phyloP scores from a whole-genome alignment of 2,329 filamentous ascomycete genomes.

The Fusarium buharicum region DNA sequence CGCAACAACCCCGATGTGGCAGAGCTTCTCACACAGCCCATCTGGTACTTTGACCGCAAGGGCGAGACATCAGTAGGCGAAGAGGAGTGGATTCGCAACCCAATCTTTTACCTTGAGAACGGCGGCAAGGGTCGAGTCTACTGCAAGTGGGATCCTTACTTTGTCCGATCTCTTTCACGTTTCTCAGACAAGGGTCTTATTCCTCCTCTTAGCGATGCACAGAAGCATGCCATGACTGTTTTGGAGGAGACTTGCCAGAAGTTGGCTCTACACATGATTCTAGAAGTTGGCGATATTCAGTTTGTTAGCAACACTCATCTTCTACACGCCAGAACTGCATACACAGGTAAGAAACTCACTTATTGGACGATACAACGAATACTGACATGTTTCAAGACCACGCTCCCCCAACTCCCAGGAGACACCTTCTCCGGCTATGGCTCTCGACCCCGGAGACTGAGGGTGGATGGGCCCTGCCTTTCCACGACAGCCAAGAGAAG shows the following conservation, averaged over 20 bases:
- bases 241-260: slow-evolving; percentile 77
- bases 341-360: slow-evolving; percentile 58
- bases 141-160: slow-evolving; percentile 93
- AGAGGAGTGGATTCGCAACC: slow-evolving; percentile 76
- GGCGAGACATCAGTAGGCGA: slow-evolving; percentile 81
- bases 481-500: slow-evolving; percentile 82
- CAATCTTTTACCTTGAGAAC: slow-evolving; percentile 81
- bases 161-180: slow-evolving; percentile 77
- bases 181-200: slow-evolving; percentile 80
- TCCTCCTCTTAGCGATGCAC: slow-evolving; percentile 75
- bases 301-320: slow-evolving; percentile 84
- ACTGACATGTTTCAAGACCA: slow-evolving; percentile 51
- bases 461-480: slow-evolving; percentile 86
- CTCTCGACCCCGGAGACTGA: slow-evolving; percentile 82
- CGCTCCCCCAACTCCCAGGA: slow-evolving; percentile 72
- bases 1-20: slow-evolving; percentile 80
- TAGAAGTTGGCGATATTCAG: slow-evolving; percentile 89
- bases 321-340: slow-evolving; percentile 82
- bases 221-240: slow-evolving; percentile 71
- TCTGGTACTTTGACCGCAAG: slow-evolving; percentile 95
- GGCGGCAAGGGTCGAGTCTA: slow-evolving; percentile 62
- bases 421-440: slow-evolving; percentile 88
- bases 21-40: slow-evolving; percentile 76
- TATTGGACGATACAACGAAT: accelerated
- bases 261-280: slow-evolving; percentile 81